Base-by-base conservation (phyloP, 352 stramenopile genomes). In the Elongisporangium undulatum region DNA sequence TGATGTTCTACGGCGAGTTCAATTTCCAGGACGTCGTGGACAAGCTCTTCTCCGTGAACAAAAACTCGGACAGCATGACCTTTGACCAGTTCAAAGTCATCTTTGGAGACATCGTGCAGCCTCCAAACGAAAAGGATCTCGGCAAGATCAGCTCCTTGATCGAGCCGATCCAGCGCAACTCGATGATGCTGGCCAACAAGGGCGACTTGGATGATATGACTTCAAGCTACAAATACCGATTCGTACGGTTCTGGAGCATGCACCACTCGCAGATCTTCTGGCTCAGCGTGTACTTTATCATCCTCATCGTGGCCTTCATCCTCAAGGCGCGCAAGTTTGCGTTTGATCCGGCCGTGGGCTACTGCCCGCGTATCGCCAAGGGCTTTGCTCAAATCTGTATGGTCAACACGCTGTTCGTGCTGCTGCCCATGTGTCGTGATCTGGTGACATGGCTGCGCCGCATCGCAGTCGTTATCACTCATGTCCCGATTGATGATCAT, bases 371-470 rank as follows among this genome's bases (percentile, higher is more conserved):
- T 1, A 71, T 90, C 61, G 83, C 83, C 20, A 89, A 89, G 55
- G 83, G 77, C 2, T 90, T 75, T 50, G 79, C 83, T 4, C 79
- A 93, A 58, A 72, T 92, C 56, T 72, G 82, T 52, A 74, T 90
- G 67, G 75, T 93, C 16, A 87, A 91, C 64, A 87, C 80, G 19
- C 72, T 82, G 51, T 90, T 87, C 54, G 75, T 93, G 7, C 61
- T 93, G 59, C 57, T 93, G 17, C 79, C 84, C 2, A 87, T 93
- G 74, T 92, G 84, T 26, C 79, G 79, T 45, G 83, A 79, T 49
- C 81, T 93, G 24, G 64, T 93, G 38, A 82, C 77, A 45, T 68
- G 67, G 7, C 56, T 88, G 21, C 78, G 82, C 2, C 74, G 66
- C 7, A 55, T 79, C 0, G 60, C 65, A n/a, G 61, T 85, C 8